Percentiles rank a stretch among this genome's conserved stretches.
Evolutionary conservation across 2,329 filamentous ascomycete species (phyloP).

Genomic region (Dothiorella sarmentorum): DNA sequence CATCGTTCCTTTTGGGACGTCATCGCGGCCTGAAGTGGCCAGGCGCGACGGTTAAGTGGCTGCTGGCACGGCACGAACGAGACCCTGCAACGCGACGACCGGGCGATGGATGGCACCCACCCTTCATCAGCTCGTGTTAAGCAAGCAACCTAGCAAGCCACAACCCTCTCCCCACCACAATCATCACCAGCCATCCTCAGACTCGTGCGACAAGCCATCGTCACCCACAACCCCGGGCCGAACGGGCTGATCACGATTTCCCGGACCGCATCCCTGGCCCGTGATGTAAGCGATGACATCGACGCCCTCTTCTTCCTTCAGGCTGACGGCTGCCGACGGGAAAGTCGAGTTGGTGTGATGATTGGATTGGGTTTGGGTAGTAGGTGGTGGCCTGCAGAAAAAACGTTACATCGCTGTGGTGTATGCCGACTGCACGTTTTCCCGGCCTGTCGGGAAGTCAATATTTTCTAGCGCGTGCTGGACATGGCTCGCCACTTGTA

Average conservation of each 20-base stretch:
- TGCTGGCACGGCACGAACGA: neutral
- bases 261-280: neutral
- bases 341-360: neutral
- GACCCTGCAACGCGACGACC: conserved; percentile 11
- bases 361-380: too few relatives aligned
- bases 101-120: neutral
- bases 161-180: neutral
- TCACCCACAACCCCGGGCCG: neutral
- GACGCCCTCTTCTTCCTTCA: neutral
- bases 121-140: too few relatives aligned
- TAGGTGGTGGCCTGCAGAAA: too few relatives aligned
- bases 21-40: neutral
- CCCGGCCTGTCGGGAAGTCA: too few relatives aligned
- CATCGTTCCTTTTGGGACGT: neutral
- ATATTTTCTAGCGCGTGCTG: too few relatives aligned
- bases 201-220: conserved; percentile 2
- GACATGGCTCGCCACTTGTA: too few relatives aligned
- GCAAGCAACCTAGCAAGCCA: neutral
- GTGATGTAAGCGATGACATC: conserved; percentile 13
- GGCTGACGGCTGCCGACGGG: neutral
- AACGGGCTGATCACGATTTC: neutral
- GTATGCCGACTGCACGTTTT: too few relatives aligned
- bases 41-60: neutral
- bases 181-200: neutral
- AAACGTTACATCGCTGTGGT: too few relatives aligned